Base-by-base conservation (phyloP, 495 filamentous ascomycete species). In the Patellaria atrata region DNA sequence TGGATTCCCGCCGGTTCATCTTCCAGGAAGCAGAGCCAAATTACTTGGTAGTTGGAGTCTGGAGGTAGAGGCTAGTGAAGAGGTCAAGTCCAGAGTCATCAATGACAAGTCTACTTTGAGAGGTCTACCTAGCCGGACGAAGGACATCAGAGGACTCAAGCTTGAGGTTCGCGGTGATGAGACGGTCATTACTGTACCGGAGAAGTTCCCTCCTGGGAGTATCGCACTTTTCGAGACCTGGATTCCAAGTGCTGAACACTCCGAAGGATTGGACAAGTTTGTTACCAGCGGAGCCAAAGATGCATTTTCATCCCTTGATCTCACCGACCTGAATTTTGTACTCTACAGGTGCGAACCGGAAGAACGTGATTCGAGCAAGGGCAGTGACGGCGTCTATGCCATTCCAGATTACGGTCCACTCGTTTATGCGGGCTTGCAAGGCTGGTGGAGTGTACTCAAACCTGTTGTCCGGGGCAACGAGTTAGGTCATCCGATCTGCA, bases 201-300 rank as follows among this genome's bases (percentile, higher is more conserved):
- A 82, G 13, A 67, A 69, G 27, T 87, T 99, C 48, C 78, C 82
- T 12, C 85, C 91, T 16, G 91, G 91, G 43, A 86, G 82, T 43
- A 89, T 96, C 41, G 84, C 91, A 14, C 59, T 99, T 2, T 92
- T 94, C 42, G 82, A 96, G 60, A 99, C 91, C 0, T 93, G 76
- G 75, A 87, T 96, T 31, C 85, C 85, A 4, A 68, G 67, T 5
- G 76, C 79, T 3, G 81, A 93, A 41, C 78, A 86, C 49, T 71
- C 75, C 1, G 63, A 72, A 19, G 83, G 82, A 11, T 61, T 94
- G 11, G 86, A 93, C 49, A 74, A 68, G 29, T 89, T 77, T 51
- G 73, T 93, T 23, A 85, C 79, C 2, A 75, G 72, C 27, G 84
- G 83, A 16, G 86, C 78, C 4, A 73, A 78, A 44, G 68, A 77